Base-by-base conservation (phyloP, 169 alveolate species). In the Cryptosporidium sp. region DNA sequence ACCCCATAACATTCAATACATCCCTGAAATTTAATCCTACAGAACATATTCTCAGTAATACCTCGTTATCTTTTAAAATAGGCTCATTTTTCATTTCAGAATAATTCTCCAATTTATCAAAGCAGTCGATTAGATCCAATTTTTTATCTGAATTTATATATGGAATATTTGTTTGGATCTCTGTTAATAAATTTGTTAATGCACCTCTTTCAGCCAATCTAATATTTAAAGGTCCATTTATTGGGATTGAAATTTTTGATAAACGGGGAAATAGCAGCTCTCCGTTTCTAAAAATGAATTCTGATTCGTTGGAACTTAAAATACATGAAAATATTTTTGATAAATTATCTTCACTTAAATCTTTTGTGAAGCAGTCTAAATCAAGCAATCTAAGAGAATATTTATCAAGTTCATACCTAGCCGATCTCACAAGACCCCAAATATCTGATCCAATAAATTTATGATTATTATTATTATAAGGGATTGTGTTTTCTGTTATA, bases 21-120 rank as follows among this genome's bases (percentile, higher is more conserved):
- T 92, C 94, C 1, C 94, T 62, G 87, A 92, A 92, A 60, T 92
- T 92, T 86, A 92, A 61, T 58, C 94, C 94, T 18, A 92, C 87
- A 31, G 94, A 86, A 26, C 93, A 91, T 62, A 92, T 39, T 29
- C 94, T 62, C 39, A 92, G n/a, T 65, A 87, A 92, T 48, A 92
- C 93, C 23, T 80, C 80, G 26, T 80, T 80, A 23, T 65, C 89
- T 23, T 23, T 58, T 23, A 80, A 21, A 37, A 42, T 45, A 18
- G 23, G 26, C 12, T 80, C 58, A 26, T 31, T 42, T 31, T n/a
- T 62, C 4, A 45, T 39, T 4, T 18, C 1, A 21, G 53, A 62
- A 61, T 21, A 21, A 67, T 60, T 26, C 10, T 80, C 75, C 14
- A 62, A 42, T 29, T 80, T 8, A 9, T 60, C 68, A 26, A 80